phyloP scores from a whole-genome alignment of 2,329 filamentous ascomycete genomes.

The Colletotrichum simmondsii region DNA sequence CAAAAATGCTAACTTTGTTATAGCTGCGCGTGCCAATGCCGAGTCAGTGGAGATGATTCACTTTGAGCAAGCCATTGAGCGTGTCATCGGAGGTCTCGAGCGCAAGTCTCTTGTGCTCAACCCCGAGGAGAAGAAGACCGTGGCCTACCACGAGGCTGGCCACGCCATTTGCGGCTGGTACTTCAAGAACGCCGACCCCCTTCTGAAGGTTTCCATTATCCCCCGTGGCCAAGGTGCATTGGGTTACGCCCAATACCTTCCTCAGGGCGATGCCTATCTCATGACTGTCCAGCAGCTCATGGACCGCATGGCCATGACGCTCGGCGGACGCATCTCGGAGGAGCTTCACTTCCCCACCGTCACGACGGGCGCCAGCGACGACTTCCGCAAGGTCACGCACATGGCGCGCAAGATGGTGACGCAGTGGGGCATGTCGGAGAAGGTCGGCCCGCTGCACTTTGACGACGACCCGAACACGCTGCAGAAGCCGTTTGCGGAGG shows the following conservation, averaged over 20 bases:
- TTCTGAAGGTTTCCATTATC: conserved; percentile 98
- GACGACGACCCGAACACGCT: conserved; percentile 84
- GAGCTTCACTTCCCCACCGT: conserved; percentile 97
- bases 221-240: conserved; percentile 93
- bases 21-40: conserved; percentile 86
- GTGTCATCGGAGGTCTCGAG: conserved; percentile 94
- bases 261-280: conserved; percentile 88
- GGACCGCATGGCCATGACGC: conserved; percentile 99
- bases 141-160: conserved; percentile 97
- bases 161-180: conserved; percentile 99
- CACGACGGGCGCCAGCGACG: conserved; percentile 92
- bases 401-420: conserved; percentile 99
- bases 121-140: conserved; percentile 93
- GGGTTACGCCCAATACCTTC: conserved; percentile 98
- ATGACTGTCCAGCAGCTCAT: conserved; percentile 97
- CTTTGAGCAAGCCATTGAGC: conserved; percentile 97
- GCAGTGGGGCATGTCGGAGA: conserved; percentile 98
- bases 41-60: conserved; percentile 86
- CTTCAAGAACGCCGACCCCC: conserved; percentile 93
- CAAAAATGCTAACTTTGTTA: conserved; percentile 51
- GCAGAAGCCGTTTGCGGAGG: conserved; percentile 95
- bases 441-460: conserved; percentile 93
- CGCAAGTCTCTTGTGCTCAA: conserved; percentile 96
- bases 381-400: conserved; percentile 97
- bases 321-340: conserved; percentile 94